Evolutionary conservation across 495 filamentous ascomycete genomes (phyloP).

Genomic region (Penicillium goetzii): DNA sequence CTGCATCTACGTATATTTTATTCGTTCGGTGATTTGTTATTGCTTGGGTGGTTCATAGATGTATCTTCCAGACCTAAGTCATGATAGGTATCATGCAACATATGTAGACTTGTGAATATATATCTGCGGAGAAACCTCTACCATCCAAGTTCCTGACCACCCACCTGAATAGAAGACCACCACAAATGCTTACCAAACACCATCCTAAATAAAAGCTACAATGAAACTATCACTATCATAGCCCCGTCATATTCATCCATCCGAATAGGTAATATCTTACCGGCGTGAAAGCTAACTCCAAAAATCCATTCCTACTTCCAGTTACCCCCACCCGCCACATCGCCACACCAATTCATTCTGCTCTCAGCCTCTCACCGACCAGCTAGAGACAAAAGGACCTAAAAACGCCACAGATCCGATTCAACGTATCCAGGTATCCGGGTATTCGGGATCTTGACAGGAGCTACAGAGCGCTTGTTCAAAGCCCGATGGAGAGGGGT

Average conservation of each 20-base stretch:
- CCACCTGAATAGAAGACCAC: neutral
- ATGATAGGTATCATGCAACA: too few relatives aligned
- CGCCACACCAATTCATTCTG: too few relatives aligned
- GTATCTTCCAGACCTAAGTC: too few relatives aligned
- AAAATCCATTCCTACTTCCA: neutral
- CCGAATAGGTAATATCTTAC: neutral
- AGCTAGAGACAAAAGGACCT: neutral
- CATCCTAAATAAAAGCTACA: neutral
- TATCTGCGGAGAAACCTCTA: too few relatives aligned
- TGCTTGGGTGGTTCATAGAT: too few relatives aligned
- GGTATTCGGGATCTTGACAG: neutral
- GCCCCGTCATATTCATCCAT: neutral
- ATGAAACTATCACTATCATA: neutral
- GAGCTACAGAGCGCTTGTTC: neutral
- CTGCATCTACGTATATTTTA: too few relatives aligned
- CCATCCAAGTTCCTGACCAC: too few relatives aligned
- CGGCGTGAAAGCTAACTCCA: neutral
- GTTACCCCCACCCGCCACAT: neutral
- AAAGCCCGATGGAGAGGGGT: neutral
- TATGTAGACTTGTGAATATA: too few relatives aligned
- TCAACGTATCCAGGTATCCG: slow-evolving; percentile 2
- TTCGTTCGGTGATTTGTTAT: too few relatives aligned
- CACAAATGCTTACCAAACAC: neutral
- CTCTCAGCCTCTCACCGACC: too few relatives aligned
- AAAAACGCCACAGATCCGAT: neutral